Percentiles rank a stretch among this genome's conserved stretches.
Evolutionary conservation across 2,329 filamentous ascomycete genomes (phyloP).

Genomic region (Teratosphaeria pseudoeucalypti): DNA sequence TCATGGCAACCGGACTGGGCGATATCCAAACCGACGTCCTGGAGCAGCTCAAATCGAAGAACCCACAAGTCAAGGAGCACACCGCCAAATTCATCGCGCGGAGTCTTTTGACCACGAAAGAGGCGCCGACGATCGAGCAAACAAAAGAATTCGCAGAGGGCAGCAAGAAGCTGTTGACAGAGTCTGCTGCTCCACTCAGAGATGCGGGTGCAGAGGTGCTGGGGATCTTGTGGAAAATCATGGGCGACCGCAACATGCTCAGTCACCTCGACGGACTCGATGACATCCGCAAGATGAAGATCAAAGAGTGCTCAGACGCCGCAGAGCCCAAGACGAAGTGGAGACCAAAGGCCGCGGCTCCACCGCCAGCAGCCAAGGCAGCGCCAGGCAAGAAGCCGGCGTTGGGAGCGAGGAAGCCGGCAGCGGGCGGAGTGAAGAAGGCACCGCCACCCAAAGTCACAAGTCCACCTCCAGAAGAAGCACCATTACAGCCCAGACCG

Average conservation of each 20-base stretch:
- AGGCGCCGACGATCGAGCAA: slow-evolving; percentile 75
- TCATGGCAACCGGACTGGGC: slow-evolving; percentile 56
- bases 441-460: slow-evolving; percentile 24
- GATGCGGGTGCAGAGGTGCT: slow-evolving; percentile 85
- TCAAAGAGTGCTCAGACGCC: slow-evolving; percentile 80
- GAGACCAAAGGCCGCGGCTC: slow-evolving; percentile 70
- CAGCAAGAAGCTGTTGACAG: slow-evolving; percentile 78
- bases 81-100: slow-evolving; percentile 89
- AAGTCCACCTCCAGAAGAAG: slow-evolving; percentile 34
- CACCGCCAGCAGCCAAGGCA: slow-evolving; percentile 40
- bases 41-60: slow-evolving; percentile 82
- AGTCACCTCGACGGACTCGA: slow-evolving; percentile 85
- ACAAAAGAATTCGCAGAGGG: slow-evolving; percentile 77
- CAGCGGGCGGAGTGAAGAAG: slow-evolving; percentile 35
- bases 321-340: slow-evolving; percentile 82
- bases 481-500: slow-evolving; percentile 49
- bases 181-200: slow-evolving; percentile 75
- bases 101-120: slow-evolving; percentile 69
- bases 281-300: slow-evolving; percentile 88
- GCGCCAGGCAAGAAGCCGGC: slow-evolving; percentile 46
- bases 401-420: slow-evolving; percentile 36
- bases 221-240: slow-evolving; percentile 96
- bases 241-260: slow-evolving; percentile 92
- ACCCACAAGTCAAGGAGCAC: slow-evolving; percentile 93
- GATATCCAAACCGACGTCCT: slow-evolving; percentile 89